These are phyloP conservation scores for Apiotrichum gamsii DNA, from an alignment of 1,284 basidiomycete species.

Conservation along the genomic window DNA sequence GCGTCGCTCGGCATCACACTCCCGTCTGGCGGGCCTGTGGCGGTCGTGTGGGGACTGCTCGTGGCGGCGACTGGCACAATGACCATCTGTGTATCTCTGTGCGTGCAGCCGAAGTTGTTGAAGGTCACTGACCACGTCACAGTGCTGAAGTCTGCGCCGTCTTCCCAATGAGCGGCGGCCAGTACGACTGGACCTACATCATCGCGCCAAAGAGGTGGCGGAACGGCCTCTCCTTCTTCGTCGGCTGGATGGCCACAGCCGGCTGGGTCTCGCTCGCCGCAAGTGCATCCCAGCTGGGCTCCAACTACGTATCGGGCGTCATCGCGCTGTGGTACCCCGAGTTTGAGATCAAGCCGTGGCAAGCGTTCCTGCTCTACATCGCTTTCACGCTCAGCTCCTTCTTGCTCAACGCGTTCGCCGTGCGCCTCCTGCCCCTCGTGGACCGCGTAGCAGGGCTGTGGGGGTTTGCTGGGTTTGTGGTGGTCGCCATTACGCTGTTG, in stretches of 20 bases:
- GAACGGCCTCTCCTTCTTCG: conserved; percentile 8
- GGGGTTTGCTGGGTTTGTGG: conserved; percentile 34
- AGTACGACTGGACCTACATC: conserved; percentile 33
- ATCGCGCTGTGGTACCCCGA: conserved; percentile 26
- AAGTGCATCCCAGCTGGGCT: conserved; percentile 21
- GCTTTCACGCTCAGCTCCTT: conserved; percentile 1
- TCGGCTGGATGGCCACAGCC: conserved; percentile 16
- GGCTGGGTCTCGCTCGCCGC: conserved; percentile 47
- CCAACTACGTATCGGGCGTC: conserved; percentile 13
- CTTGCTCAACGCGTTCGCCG: conserved; percentile 9
- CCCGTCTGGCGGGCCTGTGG: conserved; percentile 36
- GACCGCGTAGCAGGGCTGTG: conserved; percentile 24
- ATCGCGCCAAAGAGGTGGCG: conserved; percentile 1
- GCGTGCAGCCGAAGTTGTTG: too few relatives aligned
- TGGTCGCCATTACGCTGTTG: conserved; percentile 31
- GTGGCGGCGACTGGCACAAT: conserved; percentile 29
- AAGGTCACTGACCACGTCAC: too few relatives aligned
- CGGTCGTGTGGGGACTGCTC: conserved; percentile 43
- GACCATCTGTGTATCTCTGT: conserved; percentile 27
- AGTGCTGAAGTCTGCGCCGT: conserved; percentile 6
- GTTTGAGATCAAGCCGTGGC: neutral
- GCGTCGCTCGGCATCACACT: conserved; percentile 8
- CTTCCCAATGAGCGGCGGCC: conserved; percentile 26
- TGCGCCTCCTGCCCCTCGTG: conserved; percentile 6
- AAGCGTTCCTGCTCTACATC: conserved; percentile 8